Evolutionary conservation across 139 green algal genomes (phyloP).

Genomic region (Tetraselmis striata): DNA sequence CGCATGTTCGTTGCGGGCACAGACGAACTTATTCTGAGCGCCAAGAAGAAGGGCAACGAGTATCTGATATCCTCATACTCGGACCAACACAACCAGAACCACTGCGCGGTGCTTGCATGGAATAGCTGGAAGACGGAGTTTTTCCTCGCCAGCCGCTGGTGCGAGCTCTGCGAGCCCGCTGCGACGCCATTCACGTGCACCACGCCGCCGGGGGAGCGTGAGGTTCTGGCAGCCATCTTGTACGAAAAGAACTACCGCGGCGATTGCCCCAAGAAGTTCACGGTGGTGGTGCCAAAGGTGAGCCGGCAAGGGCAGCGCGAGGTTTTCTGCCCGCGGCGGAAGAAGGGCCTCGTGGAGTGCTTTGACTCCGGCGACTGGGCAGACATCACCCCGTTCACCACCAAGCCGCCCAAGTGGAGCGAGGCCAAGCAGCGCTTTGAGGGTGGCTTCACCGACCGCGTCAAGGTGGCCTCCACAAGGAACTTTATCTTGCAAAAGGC

Average conservation of each 20-base stretch:
- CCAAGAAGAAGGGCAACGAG: background rate
- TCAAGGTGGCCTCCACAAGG: background rate
- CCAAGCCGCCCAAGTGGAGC: conserved; percentile 2
- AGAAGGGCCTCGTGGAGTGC: background rate
- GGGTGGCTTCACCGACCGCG: conserved; percentile 5
- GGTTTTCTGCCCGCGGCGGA: conserved; percentile 1
- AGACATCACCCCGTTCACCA: background rate
- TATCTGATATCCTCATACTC: conserved; percentile 5
- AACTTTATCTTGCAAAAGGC: background rate
- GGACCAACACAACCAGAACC: background rate
- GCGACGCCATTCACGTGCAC: background rate
- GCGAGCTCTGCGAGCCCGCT: background rate
- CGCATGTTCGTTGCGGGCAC: background rate
- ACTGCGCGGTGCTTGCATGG: background rate
- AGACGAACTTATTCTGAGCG: background rate
- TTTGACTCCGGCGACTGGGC: background rate
- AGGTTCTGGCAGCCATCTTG: background rate
- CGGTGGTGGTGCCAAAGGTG: background rate
- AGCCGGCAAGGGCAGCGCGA: background rate
- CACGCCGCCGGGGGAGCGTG: background rate
- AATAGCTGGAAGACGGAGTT: conserved; percentile 1
- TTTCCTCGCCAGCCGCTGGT: background rate
- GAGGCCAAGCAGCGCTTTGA: conserved; percentile 5
- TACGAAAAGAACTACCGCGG: background rate
- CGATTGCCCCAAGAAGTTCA: background rate